Evolutionary conservation across 2,329 filamentous ascomycete species (phyloP).

Genomic region (Dendryphion nanum): DNA sequence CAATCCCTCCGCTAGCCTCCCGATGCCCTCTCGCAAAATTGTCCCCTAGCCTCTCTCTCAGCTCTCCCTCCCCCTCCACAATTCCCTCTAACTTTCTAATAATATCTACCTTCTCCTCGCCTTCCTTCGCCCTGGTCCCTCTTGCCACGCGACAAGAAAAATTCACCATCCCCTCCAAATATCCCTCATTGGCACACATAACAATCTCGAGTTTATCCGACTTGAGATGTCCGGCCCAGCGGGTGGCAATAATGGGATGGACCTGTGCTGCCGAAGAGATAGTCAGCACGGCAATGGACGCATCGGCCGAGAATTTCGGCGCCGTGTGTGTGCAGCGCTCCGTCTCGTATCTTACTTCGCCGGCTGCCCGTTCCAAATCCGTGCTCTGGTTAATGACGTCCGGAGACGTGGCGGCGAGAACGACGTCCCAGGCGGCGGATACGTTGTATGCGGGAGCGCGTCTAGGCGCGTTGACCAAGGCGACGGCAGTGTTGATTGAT

Average conservation of each 20-base stretch:
- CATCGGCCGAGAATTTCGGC: constrained; percentile 63
- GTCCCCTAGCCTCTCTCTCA: constrained; percentile 56
- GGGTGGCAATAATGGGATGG: constrained; percentile 65
- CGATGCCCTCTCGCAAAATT: constrained; percentile 67
- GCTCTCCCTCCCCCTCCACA: constrained; percentile 38
- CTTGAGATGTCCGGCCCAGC: constrained; percentile 62
- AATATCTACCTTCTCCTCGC: constrained; percentile 58
- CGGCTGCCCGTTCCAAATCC: constrained; percentile 53
- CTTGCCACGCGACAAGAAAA: constrained; percentile 65
- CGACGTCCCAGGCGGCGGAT: constrained; percentile 58
- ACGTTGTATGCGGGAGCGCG: constrained; percentile 62
- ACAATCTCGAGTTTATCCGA: constrained; percentile 62
- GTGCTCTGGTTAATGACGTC: constrained; percentile 51
- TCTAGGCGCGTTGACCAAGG: constrained; percentile 64
- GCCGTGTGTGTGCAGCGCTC: constrained; percentile 61
- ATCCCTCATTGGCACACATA: constrained; percentile 66
- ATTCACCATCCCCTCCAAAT: constrained; percentile 61
- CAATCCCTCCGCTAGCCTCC: constrained; percentile 65
- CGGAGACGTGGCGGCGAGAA: constrained; percentile 51
- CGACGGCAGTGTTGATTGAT: constrained; percentile 61
- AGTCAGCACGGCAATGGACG: constrained; percentile 60
- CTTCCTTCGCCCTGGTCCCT: constrained; percentile 52
- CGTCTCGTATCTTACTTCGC: constrained; percentile 61
- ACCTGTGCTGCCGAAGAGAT: constrained; percentile 62
- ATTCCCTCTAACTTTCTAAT: constrained; percentile 57